Evolutionary conservation across 495 filamentous ascomycete genomes (phyloP).

Genomic region (Daldinia caldariorum): DNA sequence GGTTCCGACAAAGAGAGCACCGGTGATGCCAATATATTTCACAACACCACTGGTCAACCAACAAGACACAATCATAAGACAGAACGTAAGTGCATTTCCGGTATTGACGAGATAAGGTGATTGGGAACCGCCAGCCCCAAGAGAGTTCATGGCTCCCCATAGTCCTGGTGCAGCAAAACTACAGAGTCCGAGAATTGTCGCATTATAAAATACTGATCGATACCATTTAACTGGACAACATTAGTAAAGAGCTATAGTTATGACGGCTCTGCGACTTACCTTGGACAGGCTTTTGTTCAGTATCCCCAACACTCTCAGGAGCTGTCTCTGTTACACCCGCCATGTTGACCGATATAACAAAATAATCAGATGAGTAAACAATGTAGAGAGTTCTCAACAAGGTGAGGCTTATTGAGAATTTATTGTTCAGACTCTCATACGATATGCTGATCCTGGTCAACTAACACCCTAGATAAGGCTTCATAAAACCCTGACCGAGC

Average conservation of each 20-base stretch:
- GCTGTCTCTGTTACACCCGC: slow-evolving; percentile 12
- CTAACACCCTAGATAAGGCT: neutral
- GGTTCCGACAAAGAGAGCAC: slow-evolving; percentile 70
- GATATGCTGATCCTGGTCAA: slow-evolving; percentile 6
- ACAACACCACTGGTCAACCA: slow-evolving; percentile 65
- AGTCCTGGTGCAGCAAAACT: slow-evolving; percentile 72
- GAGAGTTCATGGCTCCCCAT: slow-evolving; percentile 75
- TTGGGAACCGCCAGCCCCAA: slow-evolving; percentile 71
- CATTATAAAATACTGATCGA: slow-evolving; percentile 70
- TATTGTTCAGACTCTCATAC: neutral
- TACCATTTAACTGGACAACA: slow-evolving; percentile 67
- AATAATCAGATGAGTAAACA: neutral
- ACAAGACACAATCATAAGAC: slow-evolving; percentile 72
- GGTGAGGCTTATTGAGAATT: neutral
- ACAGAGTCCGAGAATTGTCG: slow-evolving; percentile 69
- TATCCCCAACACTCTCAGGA: neutral
- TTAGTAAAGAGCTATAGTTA: neutral
- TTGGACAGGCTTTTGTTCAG: slow-evolving; percentile 18
- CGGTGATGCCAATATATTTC: slow-evolving; percentile 70
- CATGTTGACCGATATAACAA: slow-evolving; percentile 3
- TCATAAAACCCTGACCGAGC: slow-evolving; percentile 3
- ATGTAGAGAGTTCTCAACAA: neutral
- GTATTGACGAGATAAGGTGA: slow-evolving; percentile 72
- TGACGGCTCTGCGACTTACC: slow-evolving; percentile 6
- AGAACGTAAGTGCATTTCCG: slow-evolving; percentile 74